A percentile compares a stretch with the other conserved stretches of the same genome.
Evolutionary conservation across 176 grass and related monocot genomes (phyloP).

Genomic region (Guadua angustifolia): DNA sequence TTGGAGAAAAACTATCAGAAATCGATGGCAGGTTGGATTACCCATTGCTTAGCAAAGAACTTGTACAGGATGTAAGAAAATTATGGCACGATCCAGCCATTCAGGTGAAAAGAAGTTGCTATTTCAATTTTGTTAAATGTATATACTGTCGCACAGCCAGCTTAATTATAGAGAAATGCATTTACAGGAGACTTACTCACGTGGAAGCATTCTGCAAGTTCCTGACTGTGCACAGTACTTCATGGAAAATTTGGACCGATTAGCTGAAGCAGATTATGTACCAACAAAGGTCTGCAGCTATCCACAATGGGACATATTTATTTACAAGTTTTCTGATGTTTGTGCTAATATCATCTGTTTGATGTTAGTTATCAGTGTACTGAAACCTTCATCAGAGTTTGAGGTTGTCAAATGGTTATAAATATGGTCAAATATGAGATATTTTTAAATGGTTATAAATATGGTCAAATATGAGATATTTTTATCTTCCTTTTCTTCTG

Average conservation of each 20-base stretch:
- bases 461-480: neutral
- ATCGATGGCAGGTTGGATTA: conserved; percentile 72
- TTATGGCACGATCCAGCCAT: conserved; percentile 90
- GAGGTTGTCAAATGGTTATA: neutral
- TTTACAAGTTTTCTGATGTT: neutral
- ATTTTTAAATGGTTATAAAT: too few species aligned
- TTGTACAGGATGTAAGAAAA: conserved; percentile 61
- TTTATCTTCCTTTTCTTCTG: conserved; percentile 1
- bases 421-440: too few species aligned
- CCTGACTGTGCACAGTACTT: conserved; percentile 98
- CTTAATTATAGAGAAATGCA: conserved; percentile 24
- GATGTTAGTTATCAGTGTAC: neutral
- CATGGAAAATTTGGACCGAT: conserved; percentile 84
- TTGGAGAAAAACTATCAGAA: conserved; percentile 85
- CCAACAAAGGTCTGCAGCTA: conserved; percentile 77
- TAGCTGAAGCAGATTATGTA: conserved; percentile 78
- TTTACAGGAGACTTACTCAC: conserved; percentile 82
- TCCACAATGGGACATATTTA: neutral
- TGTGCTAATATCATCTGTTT: neutral
- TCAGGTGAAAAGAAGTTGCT: conserved; percentile 61
- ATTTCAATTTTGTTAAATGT: conserved; percentile 5
- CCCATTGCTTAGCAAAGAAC: conserved; percentile 74
- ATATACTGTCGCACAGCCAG: neutral
- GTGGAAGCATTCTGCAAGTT: conserved; percentile 85
- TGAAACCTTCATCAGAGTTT: conserved; percentile 9